These are phyloP conservation scores for Dactylellina sp. DNA, from an alignment of 2,329 filamentous ascomycete species.

Conservation along the genomic window DNA sequence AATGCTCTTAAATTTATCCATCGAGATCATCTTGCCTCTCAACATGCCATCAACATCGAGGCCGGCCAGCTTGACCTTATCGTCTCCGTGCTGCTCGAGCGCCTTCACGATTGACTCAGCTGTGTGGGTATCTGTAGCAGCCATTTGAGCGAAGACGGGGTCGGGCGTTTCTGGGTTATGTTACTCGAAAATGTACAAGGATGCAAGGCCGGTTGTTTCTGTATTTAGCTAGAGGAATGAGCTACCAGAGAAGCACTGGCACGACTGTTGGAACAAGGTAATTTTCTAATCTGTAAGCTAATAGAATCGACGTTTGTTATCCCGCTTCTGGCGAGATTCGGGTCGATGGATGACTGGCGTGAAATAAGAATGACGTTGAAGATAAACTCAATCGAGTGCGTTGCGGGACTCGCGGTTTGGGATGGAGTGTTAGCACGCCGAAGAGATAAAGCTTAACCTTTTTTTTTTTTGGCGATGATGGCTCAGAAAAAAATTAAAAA, in stretches of 20 bases:
- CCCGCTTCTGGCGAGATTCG: background rate
- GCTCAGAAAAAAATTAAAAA: background rate
- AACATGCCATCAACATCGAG: conserved; percentile 88
- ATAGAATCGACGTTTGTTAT: background rate
- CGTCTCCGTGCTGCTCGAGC: conserved; percentile 72
- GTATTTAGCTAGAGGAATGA: background rate
- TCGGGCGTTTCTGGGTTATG: too few species aligned
- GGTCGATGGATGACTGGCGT: background rate
- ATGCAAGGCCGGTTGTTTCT: too few species aligned
- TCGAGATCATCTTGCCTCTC: conserved; percentile 87
- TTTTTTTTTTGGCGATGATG: background rate
- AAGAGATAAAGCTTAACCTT: background rate
- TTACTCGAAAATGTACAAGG: too few species aligned
- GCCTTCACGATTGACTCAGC: conserved; percentile 72
- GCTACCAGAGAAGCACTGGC: background rate
- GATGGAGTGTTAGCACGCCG: background rate
- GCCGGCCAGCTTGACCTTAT: conserved; percentile 89
- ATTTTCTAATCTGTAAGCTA: too few species aligned
- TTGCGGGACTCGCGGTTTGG: conserved; percentile 9
- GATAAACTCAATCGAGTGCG: background rate
- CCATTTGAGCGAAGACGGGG: conserved; percentile 21
- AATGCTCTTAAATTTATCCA: conserved; percentile 90
- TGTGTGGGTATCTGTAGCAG: conserved; percentile 64
- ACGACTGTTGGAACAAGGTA: background rate
- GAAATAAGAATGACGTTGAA: background rate